Evolutionary conservation across 2,329 filamentous ascomycete species (phyloP), one percentile per base, ranked within the genome.

Genomic region (Cladosporium colombiae): DNA sequence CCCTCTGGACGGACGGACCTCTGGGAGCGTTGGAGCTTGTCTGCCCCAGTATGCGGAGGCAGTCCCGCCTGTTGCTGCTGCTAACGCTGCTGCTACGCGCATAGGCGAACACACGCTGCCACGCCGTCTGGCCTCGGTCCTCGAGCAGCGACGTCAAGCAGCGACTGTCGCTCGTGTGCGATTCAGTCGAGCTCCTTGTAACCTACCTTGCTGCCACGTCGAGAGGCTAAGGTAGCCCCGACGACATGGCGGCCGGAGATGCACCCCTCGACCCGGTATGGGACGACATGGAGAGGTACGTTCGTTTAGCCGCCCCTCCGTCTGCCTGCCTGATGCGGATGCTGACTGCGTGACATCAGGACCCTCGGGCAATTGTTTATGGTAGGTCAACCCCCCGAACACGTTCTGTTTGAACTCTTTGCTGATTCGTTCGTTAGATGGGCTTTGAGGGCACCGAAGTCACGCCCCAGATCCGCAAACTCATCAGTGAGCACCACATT

Each of bases 361-460:
- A 80, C 80, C 64, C 77, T 84, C 74, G 81, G 75, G 25, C 76
- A 77, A 70, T 76, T 77, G 56, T 75, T 79, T 68, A 76, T 75
- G 72, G 73, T 65, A 71, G 66, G 71, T 70, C 31, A 35, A 27
- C 66, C 50, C 53, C 56, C 63, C 57, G 25, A 57, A 61, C 50
- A 29, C 21, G 49, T 62, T n/a, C 25, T 62, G 49, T 5, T 1
- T 49, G 44, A 27, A 44, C 49, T 35, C 66, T 69, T 71, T 70
- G 40, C 40, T 69, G 70, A 70, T 70, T 67, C 74, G 89, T 87
- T 84, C 33, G 55, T 70, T 65, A 72, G 77, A 91, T 93, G 89
- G 91, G 91, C 77, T 96, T 92, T 83, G 91, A 95, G 82, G 91
- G 91, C 68, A 92, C 90, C 64, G 86, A 91, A 76, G 89, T 95